phyloP scores from a whole-genome alignment of 164 flowering plant genomes.

The Piper longum region DNA sequence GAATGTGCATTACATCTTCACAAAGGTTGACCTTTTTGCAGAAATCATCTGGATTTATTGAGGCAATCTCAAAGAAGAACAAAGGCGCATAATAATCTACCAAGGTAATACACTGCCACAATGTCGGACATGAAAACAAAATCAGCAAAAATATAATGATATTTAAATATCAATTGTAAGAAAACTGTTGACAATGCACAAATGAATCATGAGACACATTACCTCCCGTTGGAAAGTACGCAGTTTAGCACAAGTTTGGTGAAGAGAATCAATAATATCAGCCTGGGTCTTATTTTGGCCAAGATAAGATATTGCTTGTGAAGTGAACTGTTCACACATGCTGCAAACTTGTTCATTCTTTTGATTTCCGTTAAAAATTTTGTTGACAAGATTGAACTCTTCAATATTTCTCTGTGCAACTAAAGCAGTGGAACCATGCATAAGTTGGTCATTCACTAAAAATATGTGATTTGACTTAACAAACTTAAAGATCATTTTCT shows the following conservation, averaged over 20 bases:
- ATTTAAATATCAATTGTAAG: background rate
- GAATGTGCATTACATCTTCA: constrained; percentile 10
- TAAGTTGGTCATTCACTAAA: background rate
- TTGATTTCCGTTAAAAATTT: constrained; percentile 12
- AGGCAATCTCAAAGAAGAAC: constrained; percentile 51
- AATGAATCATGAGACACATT: background rate
- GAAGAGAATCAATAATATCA: constrained; percentile 46
- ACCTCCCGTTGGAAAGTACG: constrained; percentile 49
- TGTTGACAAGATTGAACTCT: constrained; percentile 9
- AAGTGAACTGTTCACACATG: constrained; percentile 51
- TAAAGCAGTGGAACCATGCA: constrained; percentile 1
- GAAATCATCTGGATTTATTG: constrained; percentile 42
- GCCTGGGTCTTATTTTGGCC: constrained; percentile 50
- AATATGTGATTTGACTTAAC: background rate
- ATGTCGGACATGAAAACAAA: background rate
- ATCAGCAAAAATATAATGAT: background rate
- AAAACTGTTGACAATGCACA: background rate
- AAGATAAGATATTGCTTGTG: constrained; percentile 47
- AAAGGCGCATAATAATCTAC: constrained; percentile 82
- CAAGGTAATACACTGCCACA: constrained; percentile 51
- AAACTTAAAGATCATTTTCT: too few relatives aligned
- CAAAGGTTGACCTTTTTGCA: constrained; percentile 68
- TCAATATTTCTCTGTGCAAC: constrained; percentile 14
- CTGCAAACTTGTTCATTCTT: constrained; percentile 37
- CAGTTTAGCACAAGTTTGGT: constrained; percentile 38